Evolutionary conservation across 2,329 filamentous ascomycete genomes (phyloP), one percentile per base, ranked within the genome.

Genomic region (Penicillium sp.): DNA sequence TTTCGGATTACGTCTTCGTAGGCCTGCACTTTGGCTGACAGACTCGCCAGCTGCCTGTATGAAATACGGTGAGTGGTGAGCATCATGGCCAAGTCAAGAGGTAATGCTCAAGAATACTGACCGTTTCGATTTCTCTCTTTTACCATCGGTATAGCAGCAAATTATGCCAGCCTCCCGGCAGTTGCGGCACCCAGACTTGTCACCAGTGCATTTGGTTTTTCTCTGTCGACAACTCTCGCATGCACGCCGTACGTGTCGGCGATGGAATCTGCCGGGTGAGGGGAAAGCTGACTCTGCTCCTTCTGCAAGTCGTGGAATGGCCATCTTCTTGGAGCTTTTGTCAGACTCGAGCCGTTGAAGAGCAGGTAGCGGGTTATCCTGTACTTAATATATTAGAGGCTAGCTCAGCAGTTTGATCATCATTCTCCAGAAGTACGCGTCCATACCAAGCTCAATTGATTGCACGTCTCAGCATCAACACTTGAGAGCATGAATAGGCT

Each of bases 201-300:
- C 78, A 17, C 79, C 79, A 28, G 76, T 78, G 59, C 79, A 81
- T 65, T 79, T 81, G 38, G 76, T 80, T 64, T 80, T 81, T 45
- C 77, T 73, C 58, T 76, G 73, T 22, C 78, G 72, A 61, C 79
- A 81, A n/a, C 75, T 75, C 57, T 81, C 78, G 57, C 79, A 81
- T 17, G 79, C 78, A 57, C 73, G 73, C 45, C 71, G 72, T 35
- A 75, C 73, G 58, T 76, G 73, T 22, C 72, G 72, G 53, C 74
- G 73, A 49, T 75, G 74, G n/a, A 72, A 71, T 34, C 74, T 68
- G 22, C 71, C 73, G 28, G 73, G 69, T 5, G 73, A 71, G 8
- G 70, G 67, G 34, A 74, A 72, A 12, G 68, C 65, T 38, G 73
- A 71, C 57, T 75, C 73, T 38, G 67, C 59, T 41, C 68, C 71